Percentiles rank a stretch among this genome's conserved stretches.
Conservation (phyloP, 176 grass and related monocot genomes). For the Calamus simplicifolius region DNA sequence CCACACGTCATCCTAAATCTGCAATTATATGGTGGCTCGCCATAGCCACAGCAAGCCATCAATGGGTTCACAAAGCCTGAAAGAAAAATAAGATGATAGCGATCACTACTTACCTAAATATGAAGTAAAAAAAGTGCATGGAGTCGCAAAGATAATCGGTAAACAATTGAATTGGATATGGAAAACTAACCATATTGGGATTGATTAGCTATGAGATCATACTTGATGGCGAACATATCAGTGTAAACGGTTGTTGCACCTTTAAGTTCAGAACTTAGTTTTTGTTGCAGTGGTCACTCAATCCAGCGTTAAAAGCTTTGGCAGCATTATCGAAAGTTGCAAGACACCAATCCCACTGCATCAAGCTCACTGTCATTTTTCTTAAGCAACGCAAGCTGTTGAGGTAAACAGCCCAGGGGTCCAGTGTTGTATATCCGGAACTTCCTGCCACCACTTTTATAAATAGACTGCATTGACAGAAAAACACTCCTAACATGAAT, state of each 20-base stretch:
- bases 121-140: too few species aligned
- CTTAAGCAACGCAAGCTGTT: slow-evolving; percentile 12
- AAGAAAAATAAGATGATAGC: background rate
- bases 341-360: slow-evolving; percentile 30
- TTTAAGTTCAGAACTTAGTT: slow-evolving; percentile 17
- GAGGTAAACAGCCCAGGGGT: slow-evolving; percentile 22
- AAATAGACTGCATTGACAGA: slow-evolving; percentile 2
- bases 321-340: slow-evolving; percentile 24
- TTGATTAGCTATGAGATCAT: slow-evolving; percentile 42
- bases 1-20: slow-evolving; percentile 35
- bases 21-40: slow-evolving; percentile 56
- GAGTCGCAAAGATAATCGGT: too few species aligned
- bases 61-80: slow-evolving; percentile 37
- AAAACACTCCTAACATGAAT: background rate
- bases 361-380: slow-evolving; percentile 24
- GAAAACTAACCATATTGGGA: slow-evolving; percentile 23
- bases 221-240: slow-evolving; percentile 53
- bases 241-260: slow-evolving; percentile 27
- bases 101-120: too few species aligned
- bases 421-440: slow-evolving; percentile 31
- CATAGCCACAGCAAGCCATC: slow-evolving; percentile 39
- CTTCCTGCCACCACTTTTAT: slow-evolving; percentile 13
- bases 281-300: slow-evolving; percentile 17
- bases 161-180: too few species aligned
- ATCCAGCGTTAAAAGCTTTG: slow-evolving; percentile 31